phyloP scores from a whole-genome alignment of 495 filamentous ascomycete genomes.

The Tuber aestivum region DNA sequence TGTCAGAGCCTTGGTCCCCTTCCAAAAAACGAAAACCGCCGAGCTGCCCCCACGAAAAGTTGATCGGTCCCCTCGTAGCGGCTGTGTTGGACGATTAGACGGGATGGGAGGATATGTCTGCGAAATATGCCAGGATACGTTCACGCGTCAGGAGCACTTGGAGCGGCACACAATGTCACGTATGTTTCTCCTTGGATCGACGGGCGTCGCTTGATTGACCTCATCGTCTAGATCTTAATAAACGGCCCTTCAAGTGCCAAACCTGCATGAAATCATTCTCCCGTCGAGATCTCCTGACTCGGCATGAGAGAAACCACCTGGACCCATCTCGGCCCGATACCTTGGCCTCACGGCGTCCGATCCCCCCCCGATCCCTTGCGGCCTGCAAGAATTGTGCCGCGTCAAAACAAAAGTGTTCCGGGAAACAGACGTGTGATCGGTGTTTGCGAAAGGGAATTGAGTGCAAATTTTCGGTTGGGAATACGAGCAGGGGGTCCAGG shows the following conservation, averaged over 20 bases:
- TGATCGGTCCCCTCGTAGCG: neutral
- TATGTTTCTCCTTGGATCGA: neutral
- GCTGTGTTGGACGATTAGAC: neutral
- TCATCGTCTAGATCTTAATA: neutral
- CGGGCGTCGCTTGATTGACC: neutral
- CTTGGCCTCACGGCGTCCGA: neutral
- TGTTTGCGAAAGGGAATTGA: neutral
- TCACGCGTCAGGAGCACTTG: slow-evolving; percentile 3
- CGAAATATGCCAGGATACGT: slow-evolving; percentile 2
- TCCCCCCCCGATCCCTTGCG: neutral
- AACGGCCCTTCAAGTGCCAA: neutral
- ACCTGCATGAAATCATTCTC: slow-evolving; percentile 3
- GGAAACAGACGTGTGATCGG: neutral
- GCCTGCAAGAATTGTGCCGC: slow-evolving; percentile 3
- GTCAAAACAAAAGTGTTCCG: neutral
- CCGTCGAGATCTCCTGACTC: slow-evolving; percentile 1
- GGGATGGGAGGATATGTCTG: slow-evolving; percentile 4
- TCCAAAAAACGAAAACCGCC: neutral
- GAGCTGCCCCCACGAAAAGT: neutral
- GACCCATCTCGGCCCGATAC: neutral
- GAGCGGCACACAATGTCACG: slow-evolving; percentile 5
- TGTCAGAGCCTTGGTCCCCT: neutral
- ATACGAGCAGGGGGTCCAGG: neutral
- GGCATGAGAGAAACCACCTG: neutral
- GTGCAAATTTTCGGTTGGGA: slow-evolving; percentile 1